Evolutionary conservation across 148 eudicot genomes (phyloP).

Genomic region (Fagopyrum tataricum): DNA sequence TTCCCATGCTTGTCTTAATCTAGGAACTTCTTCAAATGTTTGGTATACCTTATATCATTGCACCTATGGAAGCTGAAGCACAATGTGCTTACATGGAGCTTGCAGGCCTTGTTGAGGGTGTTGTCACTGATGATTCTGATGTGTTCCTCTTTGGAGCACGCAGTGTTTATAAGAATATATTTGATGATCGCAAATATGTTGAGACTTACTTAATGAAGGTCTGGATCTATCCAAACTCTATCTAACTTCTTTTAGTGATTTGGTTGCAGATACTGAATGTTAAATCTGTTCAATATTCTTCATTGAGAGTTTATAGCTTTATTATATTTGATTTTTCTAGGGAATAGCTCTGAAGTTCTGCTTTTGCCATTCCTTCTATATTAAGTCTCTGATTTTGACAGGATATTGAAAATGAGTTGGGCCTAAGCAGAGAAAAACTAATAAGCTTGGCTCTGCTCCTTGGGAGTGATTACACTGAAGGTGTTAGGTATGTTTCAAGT

Average conservation of each 20-base stretch:
- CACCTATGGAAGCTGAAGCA: slow-evolving; percentile 99
- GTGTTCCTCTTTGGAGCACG: slow-evolving; percentile 90
- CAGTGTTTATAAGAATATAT: slow-evolving; percentile 91
- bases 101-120: slow-evolving; percentile 93
- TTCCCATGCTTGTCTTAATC: slow-evolving; percentile 14
- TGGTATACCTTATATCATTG: slow-evolving; percentile 94
- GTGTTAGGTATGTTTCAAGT: slow-evolving; percentile 54
- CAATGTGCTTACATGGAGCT: slow-evolving; percentile 98
- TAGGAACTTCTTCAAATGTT: slow-evolving; percentile 99
- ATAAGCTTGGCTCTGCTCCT: slow-evolving; percentile 90
- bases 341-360: neutral
- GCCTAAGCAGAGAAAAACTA: slow-evolving; percentile 70
- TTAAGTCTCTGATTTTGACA: slow-evolving; percentile 26
- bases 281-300: neutral
- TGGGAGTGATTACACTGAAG: slow-evolving; percentile 99
- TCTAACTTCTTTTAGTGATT: neutral
- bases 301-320: neutral
- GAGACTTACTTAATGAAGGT: slow-evolving; percentile 96
- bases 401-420: slow-evolving; percentile 95
- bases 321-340: neutral
- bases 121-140: slow-evolving; percentile 98
- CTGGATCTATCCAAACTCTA: slow-evolving; percentile 5
- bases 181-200: slow-evolving; percentile 98
- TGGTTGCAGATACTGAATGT: neutral
- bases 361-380: neutral